Evolutionary conservation across 495 filamentous ascomycete genomes (phyloP).

Genomic region (Cetradonia linearis): DNA sequence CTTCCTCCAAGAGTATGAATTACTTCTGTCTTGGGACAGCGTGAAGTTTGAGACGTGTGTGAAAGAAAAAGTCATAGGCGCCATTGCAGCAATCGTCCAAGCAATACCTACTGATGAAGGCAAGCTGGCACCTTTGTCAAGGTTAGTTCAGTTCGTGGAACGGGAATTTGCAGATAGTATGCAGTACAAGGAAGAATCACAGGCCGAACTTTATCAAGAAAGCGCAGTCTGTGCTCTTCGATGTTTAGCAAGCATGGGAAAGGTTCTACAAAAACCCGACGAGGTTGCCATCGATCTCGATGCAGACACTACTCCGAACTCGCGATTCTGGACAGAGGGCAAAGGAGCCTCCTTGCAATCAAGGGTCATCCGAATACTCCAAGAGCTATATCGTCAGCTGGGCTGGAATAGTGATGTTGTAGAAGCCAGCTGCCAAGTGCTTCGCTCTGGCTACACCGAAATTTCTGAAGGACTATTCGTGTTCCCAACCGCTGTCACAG

Average conservation of each 20-base stretch:
- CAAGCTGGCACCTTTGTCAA: conserved; percentile 50
- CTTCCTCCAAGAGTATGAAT: conserved; percentile 68
- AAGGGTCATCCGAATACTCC: conserved; percentile 47
- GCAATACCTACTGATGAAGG: conserved; percentile 54
- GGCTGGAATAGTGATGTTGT: conserved; percentile 53
- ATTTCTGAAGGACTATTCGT: conserved; percentile 65
- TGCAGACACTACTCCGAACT: conserved; percentile 29
- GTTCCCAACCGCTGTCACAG: conserved; percentile 58
- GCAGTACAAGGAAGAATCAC: conserved; percentile 22
- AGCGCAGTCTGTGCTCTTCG: conserved; percentile 43
- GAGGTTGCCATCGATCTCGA: conserved; percentile 58
- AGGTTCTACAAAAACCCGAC: conserved; percentile 62
- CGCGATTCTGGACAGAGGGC: conserved; percentile 50
- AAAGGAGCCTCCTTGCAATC: conserved; percentile 46
- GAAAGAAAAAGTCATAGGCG: conserved; percentile 73
- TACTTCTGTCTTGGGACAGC: conserved; percentile 48
- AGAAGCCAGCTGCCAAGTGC: conserved; percentile 63
- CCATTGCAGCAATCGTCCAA: conserved; percentile 77
- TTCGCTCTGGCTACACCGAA: conserved; percentile 73
- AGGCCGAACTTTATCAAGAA: conserved; percentile 25
- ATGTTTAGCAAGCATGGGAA: conserved; percentile 68
- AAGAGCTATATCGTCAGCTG: conserved; percentile 27
- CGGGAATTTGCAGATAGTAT: conserved; percentile 45
- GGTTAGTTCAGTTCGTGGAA: conserved; percentile 56
- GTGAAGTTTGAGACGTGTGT: conserved; percentile 52